phyloP scores from a whole-genome alignment of 148 eudicot species.

The Camellia granthamiana region DNA sequence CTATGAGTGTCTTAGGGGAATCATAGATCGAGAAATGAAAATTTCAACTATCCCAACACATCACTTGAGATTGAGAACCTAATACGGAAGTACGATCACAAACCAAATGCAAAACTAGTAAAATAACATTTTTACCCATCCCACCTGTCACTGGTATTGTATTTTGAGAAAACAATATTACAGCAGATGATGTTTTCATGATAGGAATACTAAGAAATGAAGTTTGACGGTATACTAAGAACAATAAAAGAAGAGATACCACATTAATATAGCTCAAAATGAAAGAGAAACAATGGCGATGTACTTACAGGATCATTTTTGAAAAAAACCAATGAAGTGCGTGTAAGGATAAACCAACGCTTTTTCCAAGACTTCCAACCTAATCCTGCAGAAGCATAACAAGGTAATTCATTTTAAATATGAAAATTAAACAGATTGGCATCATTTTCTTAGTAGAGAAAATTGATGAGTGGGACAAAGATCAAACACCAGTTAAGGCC shows the following conservation, averaged over 20 bases:
- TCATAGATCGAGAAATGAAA: conserved; percentile 3
- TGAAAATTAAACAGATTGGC: background rate
- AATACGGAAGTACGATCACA: no score
- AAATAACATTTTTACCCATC: background rate
- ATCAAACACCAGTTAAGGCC: background rate
- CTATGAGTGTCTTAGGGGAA: background rate
- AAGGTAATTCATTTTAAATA: background rate
- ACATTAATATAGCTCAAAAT: background rate
- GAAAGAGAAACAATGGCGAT: conserved; percentile 5
- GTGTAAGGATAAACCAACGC: conserved; percentile 98
- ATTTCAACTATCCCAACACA: background rate
- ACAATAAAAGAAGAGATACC: background rate
- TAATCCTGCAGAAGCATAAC: conserved; percentile 62
- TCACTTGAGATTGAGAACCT: background rate
- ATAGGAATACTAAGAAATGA: no score
- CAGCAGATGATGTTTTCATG: no score
- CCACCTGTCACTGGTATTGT: background rate
- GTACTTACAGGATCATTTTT: conserved; percentile 92
- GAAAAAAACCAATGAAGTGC: conserved; percentile 92
- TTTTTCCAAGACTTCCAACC: conserved; percentile 99
- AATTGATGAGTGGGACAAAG: background rate
- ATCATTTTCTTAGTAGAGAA: background rate
- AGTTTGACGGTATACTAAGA: no score
- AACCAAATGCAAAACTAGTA: background rate
- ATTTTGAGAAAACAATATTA: no score